Evolutionary conservation across 768 basidiomycete genomes (phyloP).

Genomic region (Porphyrellus cyaneotinctus): DNA sequence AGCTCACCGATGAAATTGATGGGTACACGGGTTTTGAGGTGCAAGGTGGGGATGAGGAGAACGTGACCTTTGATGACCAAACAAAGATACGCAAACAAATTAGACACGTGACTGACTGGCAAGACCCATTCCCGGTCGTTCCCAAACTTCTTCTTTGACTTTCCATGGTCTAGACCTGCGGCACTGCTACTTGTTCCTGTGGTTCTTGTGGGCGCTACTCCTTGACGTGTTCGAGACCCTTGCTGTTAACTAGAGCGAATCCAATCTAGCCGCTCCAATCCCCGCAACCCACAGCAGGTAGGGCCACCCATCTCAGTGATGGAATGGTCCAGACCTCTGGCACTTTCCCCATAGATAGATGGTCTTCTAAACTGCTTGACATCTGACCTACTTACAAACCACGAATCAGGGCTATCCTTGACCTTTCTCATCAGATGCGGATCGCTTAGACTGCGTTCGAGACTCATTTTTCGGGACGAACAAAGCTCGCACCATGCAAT

Average conservation of each 20-base stretch:
- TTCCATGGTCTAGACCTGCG: conserved; percentile 13
- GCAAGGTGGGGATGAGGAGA: not conserved
- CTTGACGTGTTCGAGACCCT: conserved; percentile 9
- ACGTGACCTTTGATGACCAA: not conserved
- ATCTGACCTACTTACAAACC: not conserved
- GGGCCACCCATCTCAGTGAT: conserved; percentile 1
- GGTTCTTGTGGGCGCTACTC: not conserved
- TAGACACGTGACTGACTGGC: conserved; percentile 5
- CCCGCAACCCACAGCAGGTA: conserved; percentile 2
- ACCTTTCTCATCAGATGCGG: not conserved
- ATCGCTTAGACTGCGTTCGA: not conserved
- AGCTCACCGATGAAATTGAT: conserved; percentile 2
- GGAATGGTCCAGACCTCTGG: conserved; percentile 8
- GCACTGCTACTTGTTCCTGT: not conserved
- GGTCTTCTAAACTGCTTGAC: not conserved
- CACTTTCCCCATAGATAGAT: not conserved
- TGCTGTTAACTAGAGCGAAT: not conserved
- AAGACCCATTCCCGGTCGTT: too few species aligned
- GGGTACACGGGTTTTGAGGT: not conserved
- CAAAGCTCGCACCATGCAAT: not conserved
- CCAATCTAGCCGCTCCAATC: not conserved
- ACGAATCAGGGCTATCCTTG: not conserved
- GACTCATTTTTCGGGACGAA: not conserved
- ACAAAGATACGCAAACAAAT: conserved; percentile 7
- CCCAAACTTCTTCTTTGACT: too few species aligned